Evolutionary conservation across 805 yeast species (phyloP).

Genomic region (Candida bentonensis): DNA sequence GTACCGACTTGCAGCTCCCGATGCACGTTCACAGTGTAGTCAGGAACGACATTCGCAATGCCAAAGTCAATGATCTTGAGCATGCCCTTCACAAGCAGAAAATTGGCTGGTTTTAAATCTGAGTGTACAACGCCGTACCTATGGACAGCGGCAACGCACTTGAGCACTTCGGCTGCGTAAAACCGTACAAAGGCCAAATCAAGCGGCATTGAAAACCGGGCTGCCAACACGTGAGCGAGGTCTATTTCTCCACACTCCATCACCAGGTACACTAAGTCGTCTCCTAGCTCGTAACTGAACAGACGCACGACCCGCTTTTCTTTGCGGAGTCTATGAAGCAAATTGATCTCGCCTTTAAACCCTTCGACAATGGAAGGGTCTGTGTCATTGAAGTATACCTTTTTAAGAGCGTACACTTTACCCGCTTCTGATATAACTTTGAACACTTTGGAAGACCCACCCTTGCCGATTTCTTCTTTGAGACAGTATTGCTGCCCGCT

Average conservation of each 20-base stretch:
- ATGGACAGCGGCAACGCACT: slow-evolving; percentile 83
- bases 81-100: slow-evolving; percentile 52
- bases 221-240: slow-evolving; percentile 63
- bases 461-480: slow-evolving; percentile 70
- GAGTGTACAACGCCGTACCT: slow-evolving; percentile 73
- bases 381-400: slow-evolving; percentile 61
- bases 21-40: slow-evolving; percentile 78
- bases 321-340: slow-evolving; percentile 43
- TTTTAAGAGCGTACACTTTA: slow-evolving; percentile 62
- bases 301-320: slow-evolving; percentile 66
- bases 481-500: slow-evolving; percentile 58
- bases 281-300: slow-evolving; percentile 56
- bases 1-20: slow-evolving; percentile 90
- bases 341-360: slow-evolving; percentile 80
- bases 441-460: slow-evolving; percentile 87
- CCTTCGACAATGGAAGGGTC: slow-evolving; percentile 63
- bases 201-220: slow-evolving; percentile 34
- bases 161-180: slow-evolving; percentile 62
- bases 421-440: slow-evolving; percentile 48
- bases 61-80: slow-evolving; percentile 92
- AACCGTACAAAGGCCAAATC: slow-evolving; percentile 68
- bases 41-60: slow-evolving; percentile 77
- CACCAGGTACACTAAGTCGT: slow-evolving; percentile 51
- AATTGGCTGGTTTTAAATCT: slow-evolving; percentile 52
- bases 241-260: slow-evolving; percentile 96